phyloP scores from a whole-genome alignment of 371 early-diverging fungal species.

The Amoeboaphelidium protococcarum region DNA sequence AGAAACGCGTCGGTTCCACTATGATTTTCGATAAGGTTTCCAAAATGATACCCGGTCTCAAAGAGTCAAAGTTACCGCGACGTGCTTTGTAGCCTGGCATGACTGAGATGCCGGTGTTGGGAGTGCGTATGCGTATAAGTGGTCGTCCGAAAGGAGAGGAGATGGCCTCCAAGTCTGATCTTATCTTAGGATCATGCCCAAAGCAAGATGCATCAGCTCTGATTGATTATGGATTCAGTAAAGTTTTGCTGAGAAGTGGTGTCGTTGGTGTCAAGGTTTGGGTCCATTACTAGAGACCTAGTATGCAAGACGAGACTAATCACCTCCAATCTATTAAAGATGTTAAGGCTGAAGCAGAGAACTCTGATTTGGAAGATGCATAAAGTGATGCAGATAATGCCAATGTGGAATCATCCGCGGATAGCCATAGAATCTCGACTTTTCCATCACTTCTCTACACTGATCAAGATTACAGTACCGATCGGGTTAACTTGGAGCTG shows the following conservation, averaged over 20 bases:
- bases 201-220: not conserved
- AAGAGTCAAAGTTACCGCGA: not conserved
- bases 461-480: no score
- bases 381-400: no score
- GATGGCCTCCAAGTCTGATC: not conserved
- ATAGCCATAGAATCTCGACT: no score
- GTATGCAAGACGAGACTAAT: not conserved
- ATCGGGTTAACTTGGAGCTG: no score
- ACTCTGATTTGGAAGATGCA: no score
- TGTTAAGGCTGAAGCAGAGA: no score
- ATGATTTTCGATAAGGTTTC: not conserved
- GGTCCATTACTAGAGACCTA: not conserved
- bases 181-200: not conserved
- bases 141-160: not conserved
- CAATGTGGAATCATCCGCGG: no score
- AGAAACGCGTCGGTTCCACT: not conserved
- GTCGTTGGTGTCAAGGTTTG: not conserved
- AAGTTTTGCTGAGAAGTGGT: not conserved
- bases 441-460: no score
- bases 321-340: no score
- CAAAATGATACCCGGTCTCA: not conserved
- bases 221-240: not conserved
- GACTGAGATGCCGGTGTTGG: not conserved
- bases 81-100: not conserved
- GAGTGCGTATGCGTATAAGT: not conserved